Conservation (phyloP, 1,139 yeast genomes). For the Hemisphaericaspora subhashii region DNA sequence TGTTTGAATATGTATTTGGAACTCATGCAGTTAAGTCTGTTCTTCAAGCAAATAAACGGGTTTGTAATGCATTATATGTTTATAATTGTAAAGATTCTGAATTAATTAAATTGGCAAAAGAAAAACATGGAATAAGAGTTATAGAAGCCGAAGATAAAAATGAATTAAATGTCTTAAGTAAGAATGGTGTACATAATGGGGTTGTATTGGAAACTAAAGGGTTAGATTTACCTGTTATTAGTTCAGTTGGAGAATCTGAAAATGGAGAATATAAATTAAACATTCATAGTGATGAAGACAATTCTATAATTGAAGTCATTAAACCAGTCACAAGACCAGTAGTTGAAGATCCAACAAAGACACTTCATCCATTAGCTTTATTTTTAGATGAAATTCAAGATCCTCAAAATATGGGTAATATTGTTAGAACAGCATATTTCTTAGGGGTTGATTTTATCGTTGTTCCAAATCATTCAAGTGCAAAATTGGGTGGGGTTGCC, state of each 20-base stretch:
- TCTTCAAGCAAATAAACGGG: conserved; percentile 55
- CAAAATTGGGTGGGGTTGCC: conserved; percentile 74
- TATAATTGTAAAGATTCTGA: conserved; percentile 40
- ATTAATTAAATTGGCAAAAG: conserved; percentile 47
- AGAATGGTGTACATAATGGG: conserved; percentile 81
- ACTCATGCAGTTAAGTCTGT: conserved; percentile 76
- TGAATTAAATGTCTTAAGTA: conserved; percentile 59
- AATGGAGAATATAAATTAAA: conserved; percentile 29
- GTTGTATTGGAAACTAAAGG: conserved; percentile 70
- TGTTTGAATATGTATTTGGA: conserved; percentile 73
- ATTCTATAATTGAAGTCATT: conserved; percentile 15
- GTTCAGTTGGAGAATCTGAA: conserved; percentile 31
- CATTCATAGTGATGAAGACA: conserved; percentile 9
- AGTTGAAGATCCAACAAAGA: no score
- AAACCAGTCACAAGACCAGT: conserved; percentile 19
- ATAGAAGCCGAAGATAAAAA: conserved; percentile 49
- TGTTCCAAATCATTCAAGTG: conserved; percentile 68
- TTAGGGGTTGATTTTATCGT: conserved; percentile 83
- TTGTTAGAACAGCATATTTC: conserved; percentile 77
- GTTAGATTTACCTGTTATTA: conserved; percentile 44
- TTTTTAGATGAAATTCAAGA: conserved; percentile 83
- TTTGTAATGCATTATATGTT: conserved; percentile 50
- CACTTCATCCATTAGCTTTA: conserved; percentile 64
- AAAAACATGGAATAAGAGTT: conserved; percentile 41
- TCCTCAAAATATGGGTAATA: conserved; percentile 89